These are phyloP conservation scores for Vaccinium vitisidaea DNA, from an alignment of 148 eudicot species.

Conservation along the genomic window DNA sequence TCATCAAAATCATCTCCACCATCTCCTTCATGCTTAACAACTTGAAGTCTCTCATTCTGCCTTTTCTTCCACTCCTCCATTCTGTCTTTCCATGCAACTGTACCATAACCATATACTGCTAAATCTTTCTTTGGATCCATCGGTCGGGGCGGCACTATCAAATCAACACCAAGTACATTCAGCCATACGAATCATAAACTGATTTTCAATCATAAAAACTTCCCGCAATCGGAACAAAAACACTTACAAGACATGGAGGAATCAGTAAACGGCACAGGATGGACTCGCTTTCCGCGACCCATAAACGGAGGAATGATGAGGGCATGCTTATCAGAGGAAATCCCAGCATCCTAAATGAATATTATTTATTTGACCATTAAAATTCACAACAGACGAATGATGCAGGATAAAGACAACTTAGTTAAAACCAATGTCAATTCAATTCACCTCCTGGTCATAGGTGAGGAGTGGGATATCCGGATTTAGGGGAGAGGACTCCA, in stretches of 20 bases:
- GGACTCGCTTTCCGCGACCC: slow-evolving; percentile 58
- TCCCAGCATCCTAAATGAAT: slow-evolving; percentile 48
- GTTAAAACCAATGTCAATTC: background rate
- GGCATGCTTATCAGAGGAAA: slow-evolving; percentile 73
- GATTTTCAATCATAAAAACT: background rate
- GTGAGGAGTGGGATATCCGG: slow-evolving; percentile 67
- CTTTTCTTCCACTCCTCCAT: slow-evolving; percentile 79
- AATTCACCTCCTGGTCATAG: slow-evolving; percentile 60
- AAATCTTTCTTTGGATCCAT: slow-evolving; percentile 82
- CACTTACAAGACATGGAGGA: slow-evolving; percentile 62
- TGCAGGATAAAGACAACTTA: background rate
- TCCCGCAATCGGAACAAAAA: background rate
- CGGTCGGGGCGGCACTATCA: slow-evolving; percentile 61
- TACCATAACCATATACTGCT: slow-evolving; percentile 74
- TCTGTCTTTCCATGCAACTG: slow-evolving; percentile 76
- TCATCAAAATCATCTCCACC: slow-evolving; percentile 49
- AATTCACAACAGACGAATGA: background rate
- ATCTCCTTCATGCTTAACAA: slow-evolving; percentile 64
- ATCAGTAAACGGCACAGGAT: slow-evolving; percentile 54
- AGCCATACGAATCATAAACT: background rate
- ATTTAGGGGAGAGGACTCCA: slow-evolving; percentile 41
- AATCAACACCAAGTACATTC: background rate
- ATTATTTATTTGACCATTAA: background rate
- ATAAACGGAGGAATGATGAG: slow-evolving; percentile 66
- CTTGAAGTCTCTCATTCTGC: slow-evolving; percentile 61